Conservation (phyloP, 805 yeast species). For the Lipomyces orientalis region DNA sequence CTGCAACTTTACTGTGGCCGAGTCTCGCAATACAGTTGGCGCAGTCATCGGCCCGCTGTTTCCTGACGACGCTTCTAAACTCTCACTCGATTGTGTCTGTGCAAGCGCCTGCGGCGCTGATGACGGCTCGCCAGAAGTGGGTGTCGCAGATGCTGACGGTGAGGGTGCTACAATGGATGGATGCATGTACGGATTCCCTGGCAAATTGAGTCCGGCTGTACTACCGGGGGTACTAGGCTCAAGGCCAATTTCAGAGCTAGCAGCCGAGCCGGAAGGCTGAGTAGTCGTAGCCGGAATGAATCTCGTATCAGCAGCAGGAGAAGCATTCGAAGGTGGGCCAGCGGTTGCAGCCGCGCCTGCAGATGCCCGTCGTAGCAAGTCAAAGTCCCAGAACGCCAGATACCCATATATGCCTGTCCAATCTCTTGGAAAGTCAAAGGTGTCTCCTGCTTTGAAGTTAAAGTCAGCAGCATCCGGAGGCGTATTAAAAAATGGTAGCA, state of each 20-base stretch:
- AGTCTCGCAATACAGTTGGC: not conserved
- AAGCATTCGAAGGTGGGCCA: not conserved
- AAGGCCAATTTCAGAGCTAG: not conserved
- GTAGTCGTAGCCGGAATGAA: slow-evolving; percentile 25
- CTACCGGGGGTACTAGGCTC: not conserved
- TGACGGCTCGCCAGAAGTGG: not conserved
- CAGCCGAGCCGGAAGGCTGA: slow-evolving; percentile 4
- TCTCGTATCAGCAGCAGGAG: slow-evolving; percentile 17
- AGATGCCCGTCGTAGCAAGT: slow-evolving; percentile 29
- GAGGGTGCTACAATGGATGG: not conserved
- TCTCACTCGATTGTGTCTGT: not conserved
- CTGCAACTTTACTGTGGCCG: slow-evolving; percentile 8
- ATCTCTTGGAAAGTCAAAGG: slow-evolving; percentile 31
- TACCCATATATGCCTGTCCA: slow-evolving; percentile 36
- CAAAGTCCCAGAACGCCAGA: slow-evolving; percentile 36
- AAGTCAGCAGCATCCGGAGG: slow-evolving; percentile 31
- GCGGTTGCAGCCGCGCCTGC: slow-evolving; percentile 12
- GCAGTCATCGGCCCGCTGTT: not conserved
- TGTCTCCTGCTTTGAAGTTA: slow-evolving; percentile 12
- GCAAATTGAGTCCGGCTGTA: not conserved
- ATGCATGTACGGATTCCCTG: not conserved
- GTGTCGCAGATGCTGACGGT: not conserved
- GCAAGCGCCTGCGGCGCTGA: not conserved
- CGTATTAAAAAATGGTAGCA: slow-evolving; percentile 33
- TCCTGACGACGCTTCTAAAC: not conserved